Evolutionary conservation across 768 basidiomycete species (phyloP).

Genomic region (Tulasnella sp.): DNA sequence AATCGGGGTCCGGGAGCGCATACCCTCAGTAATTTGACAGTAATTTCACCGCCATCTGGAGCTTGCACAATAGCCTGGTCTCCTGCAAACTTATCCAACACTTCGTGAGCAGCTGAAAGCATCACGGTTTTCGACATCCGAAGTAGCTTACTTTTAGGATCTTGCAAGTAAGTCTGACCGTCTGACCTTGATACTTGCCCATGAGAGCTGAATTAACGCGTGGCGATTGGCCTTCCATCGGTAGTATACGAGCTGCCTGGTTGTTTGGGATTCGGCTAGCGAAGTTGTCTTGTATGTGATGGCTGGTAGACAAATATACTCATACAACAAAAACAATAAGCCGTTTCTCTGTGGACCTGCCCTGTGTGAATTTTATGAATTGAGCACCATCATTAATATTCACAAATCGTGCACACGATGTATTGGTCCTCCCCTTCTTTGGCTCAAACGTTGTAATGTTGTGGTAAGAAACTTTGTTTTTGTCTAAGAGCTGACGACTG

Average conservation of each 20-base stretch:
- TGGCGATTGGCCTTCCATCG: slow-evolving; percentile 27
- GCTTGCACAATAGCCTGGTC: slow-evolving; percentile 46
- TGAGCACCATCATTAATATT: no score
- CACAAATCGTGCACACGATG: no score
- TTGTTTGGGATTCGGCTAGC: no score
- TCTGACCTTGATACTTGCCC: slow-evolving; percentile 37
- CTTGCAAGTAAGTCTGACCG: slow-evolving; percentile 50
- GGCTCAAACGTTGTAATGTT: no score
- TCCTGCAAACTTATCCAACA: slow-evolving; percentile 27
- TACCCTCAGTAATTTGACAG: slow-evolving; percentile 33
- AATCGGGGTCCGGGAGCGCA: neutral
- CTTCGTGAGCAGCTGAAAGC: slow-evolving; percentile 2
- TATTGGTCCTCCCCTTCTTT: no score
- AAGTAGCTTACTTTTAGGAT: slow-evolving; percentile 36
- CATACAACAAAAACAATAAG: no score
- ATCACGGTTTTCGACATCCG: neutral
- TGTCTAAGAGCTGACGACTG: no score
- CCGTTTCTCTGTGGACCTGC: no score
- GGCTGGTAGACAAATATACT: no score
- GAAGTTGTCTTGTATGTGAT: no score
- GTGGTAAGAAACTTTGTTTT: no score
- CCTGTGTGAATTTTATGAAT: no score
- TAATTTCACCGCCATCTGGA: slow-evolving; percentile 52
- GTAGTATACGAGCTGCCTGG: neutral
- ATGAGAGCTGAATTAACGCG: slow-evolving; percentile 55